Base-by-base conservation (phyloP, 495 filamentous ascomycete species). In the Talaromyces liani region DNA sequence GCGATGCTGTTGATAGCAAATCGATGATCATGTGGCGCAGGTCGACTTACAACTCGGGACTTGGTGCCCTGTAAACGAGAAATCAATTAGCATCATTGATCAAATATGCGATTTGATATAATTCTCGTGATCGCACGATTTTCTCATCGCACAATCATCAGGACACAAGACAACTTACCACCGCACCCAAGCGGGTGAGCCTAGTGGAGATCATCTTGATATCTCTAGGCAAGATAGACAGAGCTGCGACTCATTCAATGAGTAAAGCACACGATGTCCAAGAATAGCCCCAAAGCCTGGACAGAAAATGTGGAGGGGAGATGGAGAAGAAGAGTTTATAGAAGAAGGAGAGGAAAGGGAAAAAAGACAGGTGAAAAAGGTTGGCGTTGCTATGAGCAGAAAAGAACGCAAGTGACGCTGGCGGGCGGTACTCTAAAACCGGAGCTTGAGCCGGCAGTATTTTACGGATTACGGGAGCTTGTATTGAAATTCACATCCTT, bases 161-260 rank as follows among this genome's bases (percentile, higher is more conserved):
- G 62, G 66, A 65, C 58, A 63, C 61, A 64, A 12, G 56, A 49
- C 62, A 64, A 76, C 82, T 69, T 80, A 84, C 82, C 79, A 82
- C 79, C 77, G 76, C 81, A 78, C 80, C 80, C 70, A 80, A 69
- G 75, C 81, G 81, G 77, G 79, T 78, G 69, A 85, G 74, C 72
- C 78, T 78, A 70, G 81, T 75, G 67, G 80, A 77, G 68, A 85
- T 81, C 82, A 85, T 85, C 66, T 70, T 82, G 75, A 64, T 72
- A 77, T 75, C 71, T 75, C 72, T 72, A 70, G 69, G 63, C 65
- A 65, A 70, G 64, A 59, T 64, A 64, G 64, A 71, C 68, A 64
- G 66, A 61, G 62, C 70, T 65, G 68, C 68, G 68, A 72, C 70
- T 73, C 75, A 74, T 76, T 70, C 70, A 78, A 75, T 65, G 67